These are phyloP conservation scores for Aspergillus sp. DNA, from an alignment of 2,329 filamentous ascomycete genomes.

Conservation along the genomic window DNA sequence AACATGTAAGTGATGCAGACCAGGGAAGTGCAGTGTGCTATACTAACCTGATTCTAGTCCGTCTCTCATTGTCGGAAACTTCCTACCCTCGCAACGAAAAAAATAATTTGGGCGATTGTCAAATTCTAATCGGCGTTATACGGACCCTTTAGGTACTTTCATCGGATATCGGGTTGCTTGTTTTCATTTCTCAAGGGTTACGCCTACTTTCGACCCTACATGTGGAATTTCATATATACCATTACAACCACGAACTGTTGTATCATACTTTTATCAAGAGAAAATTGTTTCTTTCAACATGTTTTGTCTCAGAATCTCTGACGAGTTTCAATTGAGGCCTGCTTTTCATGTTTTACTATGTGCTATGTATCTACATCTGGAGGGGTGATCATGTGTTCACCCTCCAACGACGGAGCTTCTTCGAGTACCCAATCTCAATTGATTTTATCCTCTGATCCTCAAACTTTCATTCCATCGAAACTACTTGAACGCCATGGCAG, in stretches of 20 bases:
- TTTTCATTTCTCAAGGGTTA: neutral
- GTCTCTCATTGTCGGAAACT: conserved; percentile 93
- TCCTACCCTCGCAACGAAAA: conserved; percentile 77
- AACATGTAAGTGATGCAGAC: conserved; percentile 72
- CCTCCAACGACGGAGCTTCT: neutral
- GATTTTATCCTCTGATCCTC: neutral
- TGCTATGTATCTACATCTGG: neutral
- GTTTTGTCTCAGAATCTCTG: neutral
- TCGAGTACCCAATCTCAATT: neutral
- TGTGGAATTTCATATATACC: conserved; percentile 6
- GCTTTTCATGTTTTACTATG: neutral
- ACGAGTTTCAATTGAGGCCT: neutral
- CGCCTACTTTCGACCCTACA: neutral
- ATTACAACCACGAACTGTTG: conserved; percentile 9
- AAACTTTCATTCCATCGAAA: neutral
- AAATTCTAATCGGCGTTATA: neutral
- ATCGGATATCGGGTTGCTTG: neutral
- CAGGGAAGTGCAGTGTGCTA: neutral
- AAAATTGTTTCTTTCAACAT: neutral
- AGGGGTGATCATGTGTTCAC: conserved; percentile 4
- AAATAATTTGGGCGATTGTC: conserved; percentile 25
- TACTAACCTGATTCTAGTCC: conserved; percentile 58
- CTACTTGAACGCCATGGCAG: neutral
- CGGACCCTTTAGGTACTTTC: neutral
- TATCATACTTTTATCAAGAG: conserved; percentile 10